Evolutionary conservation across 805 yeast species (phyloP).

Genomic region (Ogataea chonburiensis): DNA sequence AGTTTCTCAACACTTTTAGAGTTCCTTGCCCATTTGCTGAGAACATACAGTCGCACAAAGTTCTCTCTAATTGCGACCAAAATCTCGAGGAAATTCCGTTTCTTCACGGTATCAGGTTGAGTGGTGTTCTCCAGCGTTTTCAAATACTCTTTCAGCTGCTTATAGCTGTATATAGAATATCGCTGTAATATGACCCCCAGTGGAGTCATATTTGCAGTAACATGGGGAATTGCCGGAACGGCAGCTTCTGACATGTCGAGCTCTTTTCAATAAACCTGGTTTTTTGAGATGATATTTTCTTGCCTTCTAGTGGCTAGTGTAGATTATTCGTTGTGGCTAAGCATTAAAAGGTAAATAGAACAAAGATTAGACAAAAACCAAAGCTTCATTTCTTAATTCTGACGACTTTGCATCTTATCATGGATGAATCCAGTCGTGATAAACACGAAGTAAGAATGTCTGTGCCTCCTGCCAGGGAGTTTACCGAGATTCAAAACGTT

Average conservation of each 20-base stretch:
- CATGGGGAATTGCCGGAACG: slow-evolving; percentile 55
- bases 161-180: slow-evolving; percentile 59
- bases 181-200: slow-evolving; percentile 57
- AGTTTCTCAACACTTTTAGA: slow-evolving; percentile 68
- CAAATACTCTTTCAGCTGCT: slow-evolving; percentile 58
- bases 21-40: slow-evolving; percentile 84
- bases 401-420: neutral
- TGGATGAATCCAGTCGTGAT: slow-evolving; percentile 1
- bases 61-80: slow-evolving; percentile 77
- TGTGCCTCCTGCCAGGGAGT: slow-evolving; percentile 5
- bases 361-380: slow-evolving; percentile 2
- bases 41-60: slow-evolving; percentile 77
- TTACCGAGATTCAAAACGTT: slow-evolving; percentile 21
- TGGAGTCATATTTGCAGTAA: slow-evolving; percentile 68
- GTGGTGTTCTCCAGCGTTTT: slow-evolving; percentile 55
- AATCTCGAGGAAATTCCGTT: slow-evolving; percentile 64
- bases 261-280: slow-evolving; percentile 1
- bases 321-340: slow-evolving; percentile 5
- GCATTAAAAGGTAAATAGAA: slow-evolving; percentile 10
- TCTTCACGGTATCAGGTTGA: slow-evolving; percentile 60
- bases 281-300: slow-evolving; percentile 4
- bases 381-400: neutral
- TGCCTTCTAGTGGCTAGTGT: slow-evolving; percentile 13
- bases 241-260: slow-evolving; percentile 10
- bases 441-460: neutral